phyloP scores from a whole-genome alignment of 1,284 basidiomycete genomes.

The Flammula alnicola region DNA sequence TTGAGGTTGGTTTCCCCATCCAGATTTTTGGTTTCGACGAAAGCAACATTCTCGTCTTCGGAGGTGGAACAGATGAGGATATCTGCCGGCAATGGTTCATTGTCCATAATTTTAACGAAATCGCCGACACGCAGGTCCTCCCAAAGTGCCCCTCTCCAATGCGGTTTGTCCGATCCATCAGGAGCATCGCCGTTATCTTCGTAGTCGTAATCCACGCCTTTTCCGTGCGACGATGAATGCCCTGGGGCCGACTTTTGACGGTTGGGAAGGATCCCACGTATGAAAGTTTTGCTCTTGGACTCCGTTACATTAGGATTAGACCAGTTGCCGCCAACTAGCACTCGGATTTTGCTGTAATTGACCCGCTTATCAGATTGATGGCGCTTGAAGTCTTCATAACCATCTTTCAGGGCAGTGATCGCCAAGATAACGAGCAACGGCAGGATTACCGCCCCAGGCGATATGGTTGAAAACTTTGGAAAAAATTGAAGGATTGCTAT shows the following conservation, averaged over 20 bases:
- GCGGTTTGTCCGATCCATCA: conserved; percentile 34
- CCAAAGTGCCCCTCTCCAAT: conserved; percentile 87
- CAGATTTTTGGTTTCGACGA: conserved; percentile 98
- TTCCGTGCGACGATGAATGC: background rate
- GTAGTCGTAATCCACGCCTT: conserved; percentile 19
- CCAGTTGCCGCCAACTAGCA: conserved; percentile 72
- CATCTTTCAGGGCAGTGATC: conserved; percentile 94
- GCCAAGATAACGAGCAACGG: conserved; percentile 87
- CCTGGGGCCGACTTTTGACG: conserved; percentile 8
- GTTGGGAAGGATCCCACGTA: conserved; percentile 58
- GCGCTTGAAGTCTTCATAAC: conserved; percentile 96
- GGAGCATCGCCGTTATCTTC: conserved; percentile 1
- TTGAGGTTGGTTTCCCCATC: conserved; percentile 99
- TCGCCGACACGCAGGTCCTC: conserved; percentile 96
- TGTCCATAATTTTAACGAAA: conserved; percentile 88
- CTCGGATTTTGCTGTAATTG: conserved; percentile 76
- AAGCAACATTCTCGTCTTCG: conserved; percentile 98
- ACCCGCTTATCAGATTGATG: conserved; percentile 92
- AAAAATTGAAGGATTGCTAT: conserved; percentile 97
- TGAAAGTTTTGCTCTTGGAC: conserved; percentile 78
- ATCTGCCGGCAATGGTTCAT: conserved; percentile 93
- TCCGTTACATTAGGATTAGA: conserved; percentile 75
- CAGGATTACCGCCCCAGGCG: conserved; percentile 89
- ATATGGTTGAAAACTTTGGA: conserved; percentile 91
- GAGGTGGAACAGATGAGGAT: conserved; percentile 94